Conservation (phyloP, 148 eudicot genomes). For the Cornus kousa region DNA sequence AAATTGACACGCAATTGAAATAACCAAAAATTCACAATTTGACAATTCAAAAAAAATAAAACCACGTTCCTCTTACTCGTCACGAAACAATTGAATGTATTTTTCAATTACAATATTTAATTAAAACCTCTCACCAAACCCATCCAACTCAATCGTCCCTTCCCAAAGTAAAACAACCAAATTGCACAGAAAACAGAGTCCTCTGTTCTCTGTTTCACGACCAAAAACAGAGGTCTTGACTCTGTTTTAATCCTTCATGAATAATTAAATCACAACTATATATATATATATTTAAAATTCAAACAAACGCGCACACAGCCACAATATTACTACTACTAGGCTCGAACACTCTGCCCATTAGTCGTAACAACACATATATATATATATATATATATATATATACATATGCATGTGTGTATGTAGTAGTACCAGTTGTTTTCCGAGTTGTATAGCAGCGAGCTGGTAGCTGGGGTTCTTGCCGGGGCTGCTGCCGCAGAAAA, state of each 20-base stretch:
- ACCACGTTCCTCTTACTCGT: conserved; percentile 8
- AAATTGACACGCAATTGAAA: conserved; percentile 9
- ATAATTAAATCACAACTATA: too few species aligned
- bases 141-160: neutral
- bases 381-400: too few species aligned
- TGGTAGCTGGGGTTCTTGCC: conserved; percentile 81
- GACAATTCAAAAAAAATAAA: conserved; percentile 4
- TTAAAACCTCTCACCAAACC: neutral
- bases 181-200: neutral
- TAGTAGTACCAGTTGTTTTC: conserved; percentile 53
- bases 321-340: too few species aligned
- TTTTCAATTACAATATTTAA: neutral
- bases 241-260: too few species aligned
- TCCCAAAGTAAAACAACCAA: neutral
- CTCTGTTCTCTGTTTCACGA: neutral
- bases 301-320: neutral
- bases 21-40: neutral
- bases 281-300: neutral
- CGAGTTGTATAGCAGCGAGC: conserved; percentile 74
- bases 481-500: conserved; percentile 88
- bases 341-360: too few species aligned
- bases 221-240: too few species aligned
- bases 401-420: too few species aligned
- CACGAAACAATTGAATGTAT: neutral
- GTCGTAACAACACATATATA: too few species aligned